Conservation (phyloP, 495 filamentous ascomycete genomes). For the Podospora pseudoanserina region DNA sequence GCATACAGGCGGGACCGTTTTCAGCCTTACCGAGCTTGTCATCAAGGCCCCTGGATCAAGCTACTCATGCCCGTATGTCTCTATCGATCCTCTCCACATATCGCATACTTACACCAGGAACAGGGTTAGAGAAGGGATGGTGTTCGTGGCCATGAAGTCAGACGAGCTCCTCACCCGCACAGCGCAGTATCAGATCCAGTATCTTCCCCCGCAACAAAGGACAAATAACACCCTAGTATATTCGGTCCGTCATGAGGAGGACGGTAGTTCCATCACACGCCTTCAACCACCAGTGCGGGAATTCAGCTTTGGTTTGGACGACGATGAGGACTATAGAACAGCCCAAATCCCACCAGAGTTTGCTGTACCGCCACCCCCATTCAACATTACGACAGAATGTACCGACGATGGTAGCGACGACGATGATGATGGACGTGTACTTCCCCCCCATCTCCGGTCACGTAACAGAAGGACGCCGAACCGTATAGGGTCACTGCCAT, state of each 20-base stretch:
- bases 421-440: constrained; percentile 21
- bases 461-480: constrained; percentile 35
- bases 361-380: constrained; percentile 36
- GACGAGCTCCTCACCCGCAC: constrained; percentile 72
- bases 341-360: constrained; percentile 55
- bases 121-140: constrained; percentile 80
- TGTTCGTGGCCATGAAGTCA: constrained; percentile 82
- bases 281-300: constrained; percentile 1
- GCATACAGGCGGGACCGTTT: constrained; percentile 73
- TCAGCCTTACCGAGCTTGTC: constrained; percentile 75
- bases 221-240: constrained; percentile 36
- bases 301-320: constrained; percentile 14
- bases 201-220: constrained; percentile 33
- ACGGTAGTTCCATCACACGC: constrained; percentile 32
- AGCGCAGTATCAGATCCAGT: constrained; percentile 71
- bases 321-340: constrained; percentile 43
- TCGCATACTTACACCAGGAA: constrained; percentile 25
- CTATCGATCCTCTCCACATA: constrained; percentile 3
- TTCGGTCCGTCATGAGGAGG: constrained; percentile 46
- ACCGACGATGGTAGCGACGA: constrained; percentile 52
- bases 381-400: constrained; percentile 50
- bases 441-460: constrained; percentile 13
- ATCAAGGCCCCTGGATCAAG: constrained; percentile 81
- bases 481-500: constrained; percentile 48
- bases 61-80: constrained; percentile 79